Evolutionary conservation across 2,329 filamentous ascomycete genomes (phyloP), one percentile per base, ranked within the genome.

Genomic region (Tolypocladium sp.): DNA sequence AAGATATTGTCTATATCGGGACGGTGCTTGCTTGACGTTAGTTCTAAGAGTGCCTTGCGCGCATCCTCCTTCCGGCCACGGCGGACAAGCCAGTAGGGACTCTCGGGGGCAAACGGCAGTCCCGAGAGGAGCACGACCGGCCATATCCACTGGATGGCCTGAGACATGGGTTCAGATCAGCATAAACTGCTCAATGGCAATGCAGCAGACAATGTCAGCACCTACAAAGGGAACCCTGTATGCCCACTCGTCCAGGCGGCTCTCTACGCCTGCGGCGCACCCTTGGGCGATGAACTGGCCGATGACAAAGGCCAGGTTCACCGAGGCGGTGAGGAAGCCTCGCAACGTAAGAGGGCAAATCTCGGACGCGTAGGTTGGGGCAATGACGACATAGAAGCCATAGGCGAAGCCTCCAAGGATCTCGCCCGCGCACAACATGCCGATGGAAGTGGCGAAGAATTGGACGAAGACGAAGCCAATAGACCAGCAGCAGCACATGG

Each of bases 131-230:
- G 74, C 44, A 79, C 60, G 2, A 73, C 60, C 10, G 77, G 73
- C 79, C 79, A 81, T 54, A 80, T 73, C 79, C 79, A 81, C 67
- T 81, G 79, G 20, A 81, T 66, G 1, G 77, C 76, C 65, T 67
- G n/a, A 9, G 7, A 7, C 6, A 12, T 52, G n/a, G n/a, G 7
- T 9, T 4, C 1, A 0, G 6, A 41, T 55, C 52, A 60, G 54
- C 35, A 15, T 3, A 40, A 4, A 30, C 4, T 2, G 7, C 53
- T 20, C 1, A 3, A 8, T 10, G 6, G 9, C 27, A n/a, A 17
- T 52, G 2, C 25, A n/a, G 2, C 6, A 10, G 33, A 58, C 5
- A 7, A 17, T 2, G 5, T 15, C 15, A 35, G 5, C 27, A 62
- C 65, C 58, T 57, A 67, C 66, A 59, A 67, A 67, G 7, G 66